Base-by-base conservation (phyloP, 2,329 filamentous ascomycete genomes). In the Raffaelea arxii region DNA sequence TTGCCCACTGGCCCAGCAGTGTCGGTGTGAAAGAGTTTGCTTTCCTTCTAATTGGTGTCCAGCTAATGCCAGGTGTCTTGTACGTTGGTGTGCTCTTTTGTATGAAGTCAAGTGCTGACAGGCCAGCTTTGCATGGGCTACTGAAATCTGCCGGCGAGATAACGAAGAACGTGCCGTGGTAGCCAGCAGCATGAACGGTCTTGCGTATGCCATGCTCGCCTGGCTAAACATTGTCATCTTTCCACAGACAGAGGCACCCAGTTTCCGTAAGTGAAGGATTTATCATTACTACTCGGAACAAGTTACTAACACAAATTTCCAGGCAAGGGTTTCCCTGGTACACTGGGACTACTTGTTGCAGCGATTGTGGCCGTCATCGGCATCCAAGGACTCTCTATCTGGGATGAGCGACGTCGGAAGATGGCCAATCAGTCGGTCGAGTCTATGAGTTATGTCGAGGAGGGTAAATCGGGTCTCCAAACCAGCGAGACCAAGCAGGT, bases 61-160 rank as follows among this genome's bases (percentile, higher is more conserved):
- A 62, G 21, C 53, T 64, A 1, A 62, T 64, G 58, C 63, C 63
- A 3, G 62, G 59, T 4, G 58, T 64, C 2, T 62, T 59, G 59
- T 62, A 53, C 43, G 57, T 53, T 16, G 3, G n/a, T 4, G 4
- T 12, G 37, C 11, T 12, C 35, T n/a, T n/a, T n/a, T n/a, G n/a
- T n/a, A n/a, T n/a, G n/a, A n/a, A n/a, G n/a, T n/a, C n/a, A n/a
- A 18, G 23, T 6, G 19, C n/a, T 10, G 16, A 21, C 4, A 9
- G 11, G 41, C 1, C n/a, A 49, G 39, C 35, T 48, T 43, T 27
- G 43, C 46, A 38, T 57, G 55, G 55, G 54, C 55, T 16, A 53
- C 56, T 35, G 50, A 43, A 41, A 47, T 56, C 11, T 55, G 53
- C 35, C 49, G 51, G 5, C 27, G 27, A 14, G 53, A 58, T 36